Percentiles rank a stretch among this genome's conserved stretches.
Evolutionary conservation across 495 filamentous ascomycete genomes (phyloP).

Genomic region (Terfezia claveryi): DNA sequence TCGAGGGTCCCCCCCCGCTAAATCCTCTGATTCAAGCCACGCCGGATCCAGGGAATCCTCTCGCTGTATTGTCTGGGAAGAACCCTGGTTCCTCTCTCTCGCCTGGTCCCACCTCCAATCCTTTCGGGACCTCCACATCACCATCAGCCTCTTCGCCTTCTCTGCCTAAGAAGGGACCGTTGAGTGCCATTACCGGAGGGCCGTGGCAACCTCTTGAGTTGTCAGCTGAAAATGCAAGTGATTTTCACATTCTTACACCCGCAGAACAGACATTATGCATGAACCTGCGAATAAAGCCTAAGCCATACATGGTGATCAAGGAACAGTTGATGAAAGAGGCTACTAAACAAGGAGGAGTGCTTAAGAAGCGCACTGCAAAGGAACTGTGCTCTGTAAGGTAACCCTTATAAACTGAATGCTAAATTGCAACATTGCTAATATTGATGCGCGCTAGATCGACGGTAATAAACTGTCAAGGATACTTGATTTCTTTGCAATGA

Average conservation of each 20-base stretch:
- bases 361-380: slow-evolving; percentile 80
- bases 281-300: slow-evolving; percentile 60
- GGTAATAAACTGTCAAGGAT: slow-evolving; percentile 43
- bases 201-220: slow-evolving; percentile 36
- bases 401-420: background rate
- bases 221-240: slow-evolving; percentile 52
- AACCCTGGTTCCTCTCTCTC: background rate
- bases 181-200: slow-evolving; percentile 15
- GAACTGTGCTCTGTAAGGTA: slow-evolving; percentile 38
- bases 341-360: slow-evolving; percentile 56
- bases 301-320: slow-evolving; percentile 87
- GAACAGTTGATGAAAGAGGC: slow-evolving; percentile 71
- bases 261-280: slow-evolving; percentile 76
- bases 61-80: background rate
- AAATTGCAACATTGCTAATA: too few species aligned
- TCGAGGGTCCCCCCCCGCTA: slow-evolving; percentile 15
- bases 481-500: slow-evolving; percentile 85
- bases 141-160: background rate
- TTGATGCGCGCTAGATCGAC: slow-evolving; percentile 30
- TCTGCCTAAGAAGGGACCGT: slow-evolving; percentile 2
- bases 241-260: slow-evolving; percentile 63
- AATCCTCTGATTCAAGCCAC: slow-evolving; percentile 12
- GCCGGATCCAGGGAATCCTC: background rate
- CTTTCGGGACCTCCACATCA: background rate
- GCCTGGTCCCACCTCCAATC: background rate